Conservation (phyloP, 164 flowering plant species). For the Cinnamomum chago region DNA sequence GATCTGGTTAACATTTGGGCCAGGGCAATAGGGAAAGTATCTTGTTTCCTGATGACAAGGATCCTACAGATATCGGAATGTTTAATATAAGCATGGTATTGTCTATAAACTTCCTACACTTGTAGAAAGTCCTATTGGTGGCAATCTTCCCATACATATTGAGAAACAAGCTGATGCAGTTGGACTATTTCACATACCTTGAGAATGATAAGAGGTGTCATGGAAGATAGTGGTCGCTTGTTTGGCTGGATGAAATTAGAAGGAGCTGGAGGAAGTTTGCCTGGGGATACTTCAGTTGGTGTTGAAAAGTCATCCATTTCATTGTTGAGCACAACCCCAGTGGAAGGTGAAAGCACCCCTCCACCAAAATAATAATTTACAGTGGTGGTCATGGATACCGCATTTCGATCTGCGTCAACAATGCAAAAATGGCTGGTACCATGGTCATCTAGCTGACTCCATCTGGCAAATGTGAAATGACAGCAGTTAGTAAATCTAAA, state of each 20-base stretch:
- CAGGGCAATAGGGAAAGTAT: too few relatives aligned
- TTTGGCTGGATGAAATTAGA: conserved; percentile 72
- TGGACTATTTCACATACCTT: conserved; percentile 41
- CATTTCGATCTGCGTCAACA: conserved; percentile 85
- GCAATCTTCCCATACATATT: not conserved
- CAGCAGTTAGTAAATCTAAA: not conserved
- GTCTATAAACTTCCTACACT: too few relatives aligned
- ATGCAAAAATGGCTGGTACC: conserved; percentile 95
- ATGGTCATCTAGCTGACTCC: conserved; percentile 80
- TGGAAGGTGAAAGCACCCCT: conserved; percentile 69
- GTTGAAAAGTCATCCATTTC: conserved; percentile 94
- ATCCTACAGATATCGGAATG: not conserved
- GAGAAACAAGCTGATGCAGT: not conserved
- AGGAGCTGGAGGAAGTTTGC: conserved; percentile 82
- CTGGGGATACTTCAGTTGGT: conserved; percentile 53
- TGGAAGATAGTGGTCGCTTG: conserved; percentile 90
- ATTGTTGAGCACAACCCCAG: conserved; percentile 86
- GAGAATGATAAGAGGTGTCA: conserved; percentile 77
- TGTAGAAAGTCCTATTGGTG: not conserved
- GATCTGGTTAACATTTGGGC: not conserved
- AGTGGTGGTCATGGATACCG: conserved; percentile 85
- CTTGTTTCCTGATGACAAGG: not conserved
- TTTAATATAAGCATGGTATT: not conserved
- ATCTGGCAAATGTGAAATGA: conserved; percentile 33
- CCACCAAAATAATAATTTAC: conserved; percentile 74